Base-by-base conservation (phyloP, 306 rosid genomes). In the Datisca glomerata region DNA sequence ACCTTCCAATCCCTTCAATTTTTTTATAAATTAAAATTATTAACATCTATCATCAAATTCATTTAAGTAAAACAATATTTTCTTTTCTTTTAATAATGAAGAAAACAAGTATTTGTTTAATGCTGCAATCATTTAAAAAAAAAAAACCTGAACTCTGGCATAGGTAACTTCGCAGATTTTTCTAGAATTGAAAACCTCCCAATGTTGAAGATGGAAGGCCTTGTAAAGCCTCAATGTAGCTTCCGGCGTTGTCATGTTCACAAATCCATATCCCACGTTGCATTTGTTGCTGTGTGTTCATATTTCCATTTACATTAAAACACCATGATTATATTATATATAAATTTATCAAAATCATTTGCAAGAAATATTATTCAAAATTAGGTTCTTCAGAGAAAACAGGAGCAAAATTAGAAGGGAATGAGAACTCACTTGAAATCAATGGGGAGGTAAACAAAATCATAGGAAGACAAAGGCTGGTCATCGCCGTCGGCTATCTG, bases 281-380 rank as follows among this genome's bases (percentile, higher is more conserved):
- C 97, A 89, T 41, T 80, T 83, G 95, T 89, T 89, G 62, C 97
- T 89, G 68, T n/a, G n/a, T n/a, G n/a, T n/a, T n/a, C n/a, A n/a
- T n/a, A n/a, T n/a, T n/a, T n/a, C n/a, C n/a, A n/a, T n/a, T n/a
- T n/a, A n/a, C n/a, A n/a, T n/a, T n/a, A n/a, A n/a, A n/a, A n/a
- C n/a, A n/a, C n/a, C n/a, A n/a, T n/a, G n/a, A n/a, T n/a, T n/a
- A n/a, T n/a, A n/a, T n/a, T n/a, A n/a, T n/a, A n/a, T n/a, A n/a
- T n/a, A n/a, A 23, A 37, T n/a, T 14, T 11, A 24, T 3, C 2
- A 9, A 18, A 37, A 19, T 4, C 8, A 13, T 14, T 21, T 14
- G 9, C 7, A 19, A 24, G 23, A 21, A n/a, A 35, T 12, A 13
- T 38, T 15, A 22, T 3, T 3, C n/a, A n/a, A n/a, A n/a, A n/a